Conservation (phyloP, 2,329 filamentous ascomycete species). For the Botrytis byssoidea region DNA sequence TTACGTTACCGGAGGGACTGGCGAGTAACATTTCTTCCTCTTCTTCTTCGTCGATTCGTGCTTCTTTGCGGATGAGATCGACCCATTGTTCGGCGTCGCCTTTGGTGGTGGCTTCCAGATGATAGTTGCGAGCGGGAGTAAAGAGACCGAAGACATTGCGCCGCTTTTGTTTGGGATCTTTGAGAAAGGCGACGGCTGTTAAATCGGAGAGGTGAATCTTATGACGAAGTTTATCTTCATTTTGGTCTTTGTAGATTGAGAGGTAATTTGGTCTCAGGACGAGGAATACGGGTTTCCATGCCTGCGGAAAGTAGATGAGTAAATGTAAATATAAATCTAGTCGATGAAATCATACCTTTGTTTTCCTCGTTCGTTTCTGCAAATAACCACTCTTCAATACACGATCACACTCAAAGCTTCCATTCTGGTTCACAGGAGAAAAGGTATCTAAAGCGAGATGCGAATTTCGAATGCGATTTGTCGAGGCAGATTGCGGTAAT, state of each 20-base stretch:
- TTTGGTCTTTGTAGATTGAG: conserved; percentile 88
- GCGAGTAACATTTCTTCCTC: conserved; percentile 78
- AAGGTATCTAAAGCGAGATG: conserved; percentile 62
- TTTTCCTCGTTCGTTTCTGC: conserved; percentile 87
- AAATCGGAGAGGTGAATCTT: conserved; percentile 87
- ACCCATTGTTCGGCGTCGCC: conserved; percentile 86
- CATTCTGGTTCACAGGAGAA: conserved; percentile 89
- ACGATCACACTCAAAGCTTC: conserved; percentile 92
- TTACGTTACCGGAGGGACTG: conserved; percentile 54
- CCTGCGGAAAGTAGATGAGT: conserved; percentile 46
- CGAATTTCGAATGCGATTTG: conserved; percentile 35
- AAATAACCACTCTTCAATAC: conserved; percentile 88
- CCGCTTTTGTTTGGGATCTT: conserved; percentile 83
- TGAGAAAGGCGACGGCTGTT: conserved; percentile 84
- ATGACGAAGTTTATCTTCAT: conserved; percentile 84
- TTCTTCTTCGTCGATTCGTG: conserved; percentile 84
- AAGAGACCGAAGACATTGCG: conserved; percentile 90
- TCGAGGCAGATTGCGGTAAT: conserved; percentile 30
- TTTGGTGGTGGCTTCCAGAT: conserved; percentile 73
- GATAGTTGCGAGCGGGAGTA: conserved; percentile 85
- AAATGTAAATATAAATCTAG: not conserved
- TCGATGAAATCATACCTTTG: conserved; percentile 61
- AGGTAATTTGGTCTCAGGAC: conserved; percentile 88
- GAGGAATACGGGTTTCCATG: conserved; percentile 87
- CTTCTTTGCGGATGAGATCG: conserved; percentile 71